Base-by-base conservation (phyloP, 2,329 filamentous ascomycete genomes). In the Hypoxylon sp. region DNA sequence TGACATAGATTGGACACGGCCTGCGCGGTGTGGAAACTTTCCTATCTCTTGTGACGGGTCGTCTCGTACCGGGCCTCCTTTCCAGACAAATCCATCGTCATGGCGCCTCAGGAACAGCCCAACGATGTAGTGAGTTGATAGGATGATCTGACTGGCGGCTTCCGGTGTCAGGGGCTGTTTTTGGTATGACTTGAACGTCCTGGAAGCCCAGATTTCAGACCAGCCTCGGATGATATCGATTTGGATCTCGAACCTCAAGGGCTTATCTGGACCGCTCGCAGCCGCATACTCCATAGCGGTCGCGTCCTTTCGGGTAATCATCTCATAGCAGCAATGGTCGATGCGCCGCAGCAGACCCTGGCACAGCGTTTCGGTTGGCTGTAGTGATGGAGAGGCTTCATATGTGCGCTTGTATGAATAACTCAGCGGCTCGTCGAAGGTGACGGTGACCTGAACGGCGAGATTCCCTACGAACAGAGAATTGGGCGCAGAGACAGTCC, bases 271-370 rank as follows among this genome's bases (percentile, higher is more conserved):
- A 7, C 73, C 70, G 51, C 78, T 76, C 43, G 74, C 73, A 64
- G 69, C 73, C 62, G 71, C 78, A 65, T 75, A 74, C 46, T 81
- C 78, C 17, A 84, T 76, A 13, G 84, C 84, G 28, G 71, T 72
- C 15, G 80, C 79, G 70, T 86, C 84, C 64, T 79, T 81, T 59
- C 84, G 80, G 22, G 83, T 85, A 69, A 86, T 81, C 59, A 86
- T 77, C 71, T 86, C 84, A 41, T 80, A 73, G 60, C 79, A 81
- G 75, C 82, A 84, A 70, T 85, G 82, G 67, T 83, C 79, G 46
- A 86, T 77, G 39, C 82, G 82, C 26, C 79, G 79, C 11, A 85
- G 70, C n/a, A 86, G 72, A 1, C 79, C 82, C 37, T 80, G 77
- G 68, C 81, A 84, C 47, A 85, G 71, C n/a, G 79, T 76, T 59